Percentiles rank a stretch among this genome's conserved stretches.
phyloP scores from a whole-genome alignment of 768 basidiomycete genomes.

The Tricholoma sp. region DNA sequence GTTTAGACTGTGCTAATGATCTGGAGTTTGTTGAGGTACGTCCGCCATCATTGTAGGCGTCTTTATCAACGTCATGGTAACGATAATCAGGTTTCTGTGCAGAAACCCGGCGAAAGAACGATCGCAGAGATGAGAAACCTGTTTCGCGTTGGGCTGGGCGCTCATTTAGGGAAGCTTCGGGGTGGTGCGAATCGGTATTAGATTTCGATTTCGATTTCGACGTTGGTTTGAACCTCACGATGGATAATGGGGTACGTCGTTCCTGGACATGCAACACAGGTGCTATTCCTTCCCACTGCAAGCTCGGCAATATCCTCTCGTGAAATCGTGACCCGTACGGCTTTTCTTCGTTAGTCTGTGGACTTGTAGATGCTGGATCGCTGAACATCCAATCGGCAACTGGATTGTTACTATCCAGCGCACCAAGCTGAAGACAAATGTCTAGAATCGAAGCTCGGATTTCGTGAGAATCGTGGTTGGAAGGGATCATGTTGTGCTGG shows the following conservation, averaged over 20 bases:
- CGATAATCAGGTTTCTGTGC: neutral
- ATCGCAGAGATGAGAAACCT: slow-evolving; percentile 6
- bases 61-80: neutral
- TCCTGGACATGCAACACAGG: neutral
- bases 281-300: slow-evolving; percentile 1
- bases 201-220: neutral
- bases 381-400: slow-evolving; percentile 30
- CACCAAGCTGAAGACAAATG: slow-evolving; percentile 27
- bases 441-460: slow-evolving; percentile 29
- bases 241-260: slow-evolving; percentile 6
- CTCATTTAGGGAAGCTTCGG: neutral
- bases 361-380: slow-evolving; percentile 13
- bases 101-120: slow-evolving; percentile 9
- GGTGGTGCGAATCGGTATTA: neutral
- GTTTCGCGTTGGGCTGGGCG: neutral
- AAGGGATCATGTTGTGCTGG: neutral
- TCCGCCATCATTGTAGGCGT: neutral
- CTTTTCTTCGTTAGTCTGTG: neutral
- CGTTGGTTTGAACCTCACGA: slow-evolving; percentile 5
- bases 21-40: slow-evolving; percentile 7
- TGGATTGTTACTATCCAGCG: slow-evolving; percentile 25
- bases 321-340: slow-evolving; percentile 12
- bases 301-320: slow-evolving; percentile 11
- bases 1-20: slow-evolving; percentile 9
- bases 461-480: slow-evolving; percentile 15